These are phyloP conservation scores for Blastosporella zonata DNA, from an alignment of 1,284 basidiomycete genomes.

Conservation along the genomic window DNA sequence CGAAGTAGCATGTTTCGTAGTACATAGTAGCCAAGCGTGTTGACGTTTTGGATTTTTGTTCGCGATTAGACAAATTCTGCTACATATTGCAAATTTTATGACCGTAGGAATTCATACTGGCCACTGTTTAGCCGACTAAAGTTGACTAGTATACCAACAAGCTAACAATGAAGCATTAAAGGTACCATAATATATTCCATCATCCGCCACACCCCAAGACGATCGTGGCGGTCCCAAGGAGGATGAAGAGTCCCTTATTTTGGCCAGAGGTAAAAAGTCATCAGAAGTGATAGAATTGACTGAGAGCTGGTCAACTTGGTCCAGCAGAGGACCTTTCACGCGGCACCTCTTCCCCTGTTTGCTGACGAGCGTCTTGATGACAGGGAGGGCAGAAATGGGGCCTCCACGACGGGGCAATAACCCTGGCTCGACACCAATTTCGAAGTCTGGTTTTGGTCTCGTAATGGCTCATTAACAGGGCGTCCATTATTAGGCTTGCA, in stretches of 20 bases:
- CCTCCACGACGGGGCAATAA: not conserved
- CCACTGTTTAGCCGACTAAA: too few species aligned
- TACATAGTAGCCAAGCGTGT: too few species aligned
- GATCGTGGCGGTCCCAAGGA: too few species aligned
- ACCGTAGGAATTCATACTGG: too few species aligned
- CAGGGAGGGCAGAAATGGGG: not conserved
- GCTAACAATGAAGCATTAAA: too few species aligned
- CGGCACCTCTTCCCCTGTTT: constrained; percentile 2
- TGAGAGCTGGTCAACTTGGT: constrained; percentile 1
- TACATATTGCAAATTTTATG: too few species aligned
- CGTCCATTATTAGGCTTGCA: not conserved
- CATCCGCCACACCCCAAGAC: too few species aligned
- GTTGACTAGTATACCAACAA: too few species aligned
- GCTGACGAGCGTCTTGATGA: constrained; percentile 4
- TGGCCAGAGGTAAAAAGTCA: not conserved
- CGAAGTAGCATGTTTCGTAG: too few species aligned
- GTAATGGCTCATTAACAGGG: not conserved
- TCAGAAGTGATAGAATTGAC: not conserved
- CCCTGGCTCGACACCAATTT: not conserved
- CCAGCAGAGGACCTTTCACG: constrained; percentile 2
- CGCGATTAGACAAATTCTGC: too few species aligned
- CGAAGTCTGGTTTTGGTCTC: not conserved
- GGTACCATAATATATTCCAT: too few species aligned
- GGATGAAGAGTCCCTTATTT: not conserved
- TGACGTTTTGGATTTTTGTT: too few species aligned